Percentiles rank a stretch among this genome's conserved stretches.
phyloP scores from a whole-genome alignment of 2,329 filamentous ascomycete species.

The Aspergillus pseudoviridinutans region DNA sequence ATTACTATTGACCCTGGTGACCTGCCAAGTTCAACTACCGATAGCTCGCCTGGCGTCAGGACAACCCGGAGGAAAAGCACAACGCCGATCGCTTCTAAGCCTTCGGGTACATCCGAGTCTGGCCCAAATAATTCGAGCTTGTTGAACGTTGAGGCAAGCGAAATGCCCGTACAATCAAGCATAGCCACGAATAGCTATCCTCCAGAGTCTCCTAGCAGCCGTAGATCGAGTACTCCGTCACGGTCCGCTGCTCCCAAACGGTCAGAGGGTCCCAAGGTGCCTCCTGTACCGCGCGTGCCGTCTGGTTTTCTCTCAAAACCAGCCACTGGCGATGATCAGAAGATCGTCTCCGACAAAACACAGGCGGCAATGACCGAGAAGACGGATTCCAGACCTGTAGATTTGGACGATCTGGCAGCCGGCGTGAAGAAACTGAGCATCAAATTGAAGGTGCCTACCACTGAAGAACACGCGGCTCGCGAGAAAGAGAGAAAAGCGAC shows the following conservation, averaged over 20 bases:
- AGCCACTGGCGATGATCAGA: conserved; percentile 11
- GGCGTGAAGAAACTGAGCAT: conserved; percentile 53
- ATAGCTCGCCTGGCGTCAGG: conserved; percentile 20
- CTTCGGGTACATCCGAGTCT: not conserved
- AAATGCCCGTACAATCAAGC: conserved; percentile 13
- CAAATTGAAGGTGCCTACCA: conserved; percentile 55
- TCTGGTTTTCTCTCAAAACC: conserved; percentile 27
- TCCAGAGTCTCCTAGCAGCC: conserved; percentile 47
- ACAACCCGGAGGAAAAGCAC: conserved; percentile 28
- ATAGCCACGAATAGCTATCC: conserved; percentile 14
- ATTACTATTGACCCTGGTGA: conserved; percentile 59
- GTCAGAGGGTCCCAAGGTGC: conserved; percentile 32
- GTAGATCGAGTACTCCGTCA: conserved; percentile 55
- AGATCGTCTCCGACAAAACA: not conserved
- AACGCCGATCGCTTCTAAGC: conserved; percentile 3
- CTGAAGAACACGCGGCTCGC: conserved; percentile 54
- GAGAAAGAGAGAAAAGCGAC: conserved; percentile 47
- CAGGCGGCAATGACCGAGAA: conserved; percentile 1
- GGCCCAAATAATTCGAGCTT: not conserved
- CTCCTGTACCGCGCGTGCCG: conserved; percentile 42
- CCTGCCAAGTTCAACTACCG: conserved; percentile 34
- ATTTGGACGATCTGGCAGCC: conserved; percentile 49
- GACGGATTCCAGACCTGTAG: conserved; percentile 19
- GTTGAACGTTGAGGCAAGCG: conserved; percentile 3
- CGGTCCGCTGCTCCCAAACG: conserved; percentile 40